Conservation (phyloP, 306 rosid species). For the Erythrophleum fordii region DNA sequence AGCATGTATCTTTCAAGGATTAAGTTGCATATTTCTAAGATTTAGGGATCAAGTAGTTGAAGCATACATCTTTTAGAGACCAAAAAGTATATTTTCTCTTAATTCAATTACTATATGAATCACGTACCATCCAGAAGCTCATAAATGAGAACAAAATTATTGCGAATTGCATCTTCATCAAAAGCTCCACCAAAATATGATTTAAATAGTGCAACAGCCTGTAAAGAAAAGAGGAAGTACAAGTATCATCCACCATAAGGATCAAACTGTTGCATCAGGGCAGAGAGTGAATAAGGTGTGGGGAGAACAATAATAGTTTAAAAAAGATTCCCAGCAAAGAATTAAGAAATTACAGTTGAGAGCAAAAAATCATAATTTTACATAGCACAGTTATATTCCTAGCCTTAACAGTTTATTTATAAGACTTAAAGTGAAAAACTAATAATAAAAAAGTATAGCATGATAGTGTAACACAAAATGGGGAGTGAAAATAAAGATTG, state of each 20-base stretch:
- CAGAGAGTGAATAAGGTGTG: neutral
- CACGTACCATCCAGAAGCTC: constrained; percentile 92
- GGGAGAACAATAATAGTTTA: neutral
- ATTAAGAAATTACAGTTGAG: neutral
- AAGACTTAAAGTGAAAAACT: neutral
- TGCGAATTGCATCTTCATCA: constrained; percentile 99
- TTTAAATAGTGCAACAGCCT: constrained; percentile 96
- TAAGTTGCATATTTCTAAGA: neutral
- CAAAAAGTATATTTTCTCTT: neutral
- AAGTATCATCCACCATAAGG: constrained; percentile 25
- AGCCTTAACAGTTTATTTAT: neutral
- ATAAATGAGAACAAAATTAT: constrained; percentile 95
- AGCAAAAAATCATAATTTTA: neutral
- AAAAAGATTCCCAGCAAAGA: neutral
- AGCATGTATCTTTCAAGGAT: too few species aligned
- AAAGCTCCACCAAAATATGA: constrained; percentile 99
- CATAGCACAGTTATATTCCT: neutral
- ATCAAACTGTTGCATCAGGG: neutral
- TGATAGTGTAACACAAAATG: neutral
- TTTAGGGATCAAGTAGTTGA: neutral
- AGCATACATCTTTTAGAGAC: neutral
- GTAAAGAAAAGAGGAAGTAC: constrained; percentile 37
- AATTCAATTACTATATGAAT: constrained; percentile 11
- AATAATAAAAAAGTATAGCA: neutral
- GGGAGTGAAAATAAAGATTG: neutral